Evolutionary conservation across 768 basidiomycete species (phyloP), one percentile per base, ranked within the genome.

Genomic region (Panellus pusillus): DNA sequence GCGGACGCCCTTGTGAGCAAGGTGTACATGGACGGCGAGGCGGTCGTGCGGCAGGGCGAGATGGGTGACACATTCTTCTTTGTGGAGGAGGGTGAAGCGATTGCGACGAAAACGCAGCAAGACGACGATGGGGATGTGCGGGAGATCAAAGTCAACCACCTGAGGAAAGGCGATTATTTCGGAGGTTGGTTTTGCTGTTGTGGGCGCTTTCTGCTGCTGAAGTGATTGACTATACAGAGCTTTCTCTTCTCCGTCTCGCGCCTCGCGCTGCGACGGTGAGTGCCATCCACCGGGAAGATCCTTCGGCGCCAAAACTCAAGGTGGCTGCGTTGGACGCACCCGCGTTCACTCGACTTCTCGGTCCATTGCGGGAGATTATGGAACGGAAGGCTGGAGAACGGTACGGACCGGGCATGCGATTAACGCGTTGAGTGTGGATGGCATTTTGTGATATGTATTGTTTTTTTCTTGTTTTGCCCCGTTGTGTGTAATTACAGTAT

Each of bases 1-100:
- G 94, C 96, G 47, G 96, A 99, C 67, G 93, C 95, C 8, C 82
- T 99, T 15, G 86, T 90, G 57, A 93, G 93, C 64, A 79, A 77
- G 55, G 82, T 88, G 8, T 90, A 92, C 68, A 75, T 79, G 35
- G 89, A 93, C 61, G 95, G 93, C 17, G 86, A 93, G 63, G 81
- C 85, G 3, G 92, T 99, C 27, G 93, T 99, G 47, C 78, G 77
- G 44, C 89, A 98, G 69, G 96, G 96, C 50, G 97, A 99, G 60
- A 85, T 91, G 73, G 96, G 97, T 8, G 93, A 96, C 64, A 94
- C 92, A 35, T 98, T 98, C 75, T 99, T 93, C 78, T 94, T 99
- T 58, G 85, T 99, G 29, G 97, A 98, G 68, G 92, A 92, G 63
- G 96, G 96, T 15, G 85, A 90, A 61, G 96, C 96, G 2, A 75